Evolutionary conservation across 2,329 filamentous ascomycete species (phyloP).

Genomic region (Leptographium flavum): DNA sequence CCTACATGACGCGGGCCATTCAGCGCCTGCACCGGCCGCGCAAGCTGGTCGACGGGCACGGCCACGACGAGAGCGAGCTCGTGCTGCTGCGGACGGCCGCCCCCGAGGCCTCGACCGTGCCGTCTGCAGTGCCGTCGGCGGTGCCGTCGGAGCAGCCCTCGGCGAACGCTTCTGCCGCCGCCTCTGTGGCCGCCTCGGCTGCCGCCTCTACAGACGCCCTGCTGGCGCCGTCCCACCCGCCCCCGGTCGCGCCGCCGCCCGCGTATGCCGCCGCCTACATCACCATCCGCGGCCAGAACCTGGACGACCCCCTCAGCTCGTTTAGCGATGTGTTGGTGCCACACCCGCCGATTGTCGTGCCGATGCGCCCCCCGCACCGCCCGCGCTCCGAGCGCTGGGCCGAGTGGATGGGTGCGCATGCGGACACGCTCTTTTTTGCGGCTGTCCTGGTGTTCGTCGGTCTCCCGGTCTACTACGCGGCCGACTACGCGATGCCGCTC

Average conservation of each 20-base stretch:
- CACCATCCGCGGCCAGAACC: slow-evolving; percentile 11
- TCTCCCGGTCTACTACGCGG: slow-evolving; percentile 37
- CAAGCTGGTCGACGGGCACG: slow-evolving; percentile 31
- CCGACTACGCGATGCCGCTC: slow-evolving; percentile 35
- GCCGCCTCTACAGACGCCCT: too few species aligned
- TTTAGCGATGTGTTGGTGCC: slow-evolving; percentile 10
- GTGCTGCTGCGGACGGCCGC: slow-evolving; percentile 7
- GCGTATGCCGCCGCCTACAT: slow-evolving; percentile 11
- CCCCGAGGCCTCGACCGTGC: too few species aligned
- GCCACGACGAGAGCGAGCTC: slow-evolving; percentile 31
- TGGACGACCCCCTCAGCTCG: slow-evolving; percentile 11
- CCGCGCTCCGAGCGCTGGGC: slow-evolving; percentile 37
- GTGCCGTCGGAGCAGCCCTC: too few species aligned
- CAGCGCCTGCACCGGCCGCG: slow-evolving; percentile 38
- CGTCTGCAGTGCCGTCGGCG: too few species aligned
- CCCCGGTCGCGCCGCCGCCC: slow-evolving; percentile 1
- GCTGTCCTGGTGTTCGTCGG: slow-evolving; percentile 34
- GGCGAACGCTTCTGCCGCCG: too few species aligned
- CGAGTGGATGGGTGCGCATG: slow-evolving; percentile 25
- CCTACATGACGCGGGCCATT: slow-evolving; percentile 38
- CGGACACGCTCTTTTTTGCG: slow-evolving; percentile 31
- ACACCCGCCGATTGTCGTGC: slow-evolving; percentile 9
- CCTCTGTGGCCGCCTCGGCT: too few species aligned
- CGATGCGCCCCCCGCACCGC: slow-evolving; percentile 21
- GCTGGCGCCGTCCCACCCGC: background rate